Evolutionary conservation across 768 basidiomycete genomes (phyloP).

Genomic region (Mycena epipterygia): DNA sequence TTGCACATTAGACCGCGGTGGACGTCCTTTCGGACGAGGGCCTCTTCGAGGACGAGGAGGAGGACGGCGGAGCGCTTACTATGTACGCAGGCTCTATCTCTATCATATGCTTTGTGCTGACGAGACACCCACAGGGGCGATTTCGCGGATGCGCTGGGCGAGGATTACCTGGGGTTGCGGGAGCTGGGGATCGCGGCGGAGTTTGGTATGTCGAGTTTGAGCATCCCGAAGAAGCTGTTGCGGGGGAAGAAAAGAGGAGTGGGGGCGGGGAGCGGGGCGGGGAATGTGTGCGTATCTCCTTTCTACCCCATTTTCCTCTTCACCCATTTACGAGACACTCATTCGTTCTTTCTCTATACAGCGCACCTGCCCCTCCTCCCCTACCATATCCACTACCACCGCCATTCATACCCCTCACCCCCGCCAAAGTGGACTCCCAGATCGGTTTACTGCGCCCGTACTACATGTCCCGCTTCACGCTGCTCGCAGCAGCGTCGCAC

Average conservation of each 20-base stretch:
- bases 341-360: conserved; percentile 39
- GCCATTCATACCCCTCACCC: conserved; percentile 79
- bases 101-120: not conserved
- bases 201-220: conserved; percentile 81
- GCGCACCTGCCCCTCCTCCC: conserved; percentile 79
- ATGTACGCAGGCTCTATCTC: conserved; percentile 56
- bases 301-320: conserved; percentile 1
- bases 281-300: conserved; percentile 64
- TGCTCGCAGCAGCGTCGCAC: conserved; percentile 49
- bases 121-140: conserved; percentile 69
- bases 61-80: conserved; percentile 75
- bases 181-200: conserved; percentile 92
- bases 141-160: conserved; percentile 89
- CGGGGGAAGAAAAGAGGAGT: conserved; percentile 70
- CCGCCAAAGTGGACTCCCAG: conserved; percentile 77
- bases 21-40: conserved; percentile 73
- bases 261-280: conserved; percentile 48
- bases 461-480: conserved; percentile 71
- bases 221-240: conserved; percentile 83
- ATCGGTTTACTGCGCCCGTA: conserved; percentile 88
- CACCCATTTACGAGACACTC: not conserved
- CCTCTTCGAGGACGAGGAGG: conserved; percentile 72
- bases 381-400: conserved; percentile 90
- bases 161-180: conserved; percentile 92
- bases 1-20: conserved; percentile 53